Evolutionary conservation across 2,329 filamentous ascomycete genomes (phyloP), one percentile per base, ranked within the genome.

Genomic region (Neopestalotiopsis sp.): DNA sequence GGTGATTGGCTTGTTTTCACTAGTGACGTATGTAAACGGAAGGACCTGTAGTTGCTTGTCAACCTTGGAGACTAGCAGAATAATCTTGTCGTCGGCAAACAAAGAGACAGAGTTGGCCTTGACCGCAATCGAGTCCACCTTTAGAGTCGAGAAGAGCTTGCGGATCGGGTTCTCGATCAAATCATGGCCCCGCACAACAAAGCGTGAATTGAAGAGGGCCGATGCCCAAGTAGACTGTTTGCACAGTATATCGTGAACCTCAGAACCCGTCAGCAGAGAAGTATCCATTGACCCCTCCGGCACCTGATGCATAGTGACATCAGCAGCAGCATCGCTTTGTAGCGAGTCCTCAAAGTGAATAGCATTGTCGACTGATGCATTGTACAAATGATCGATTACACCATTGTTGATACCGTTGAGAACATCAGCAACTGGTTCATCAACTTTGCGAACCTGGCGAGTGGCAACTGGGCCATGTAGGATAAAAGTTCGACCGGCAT

Each of bases 11-110:
- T 91, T 91, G 72, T 92, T 91, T 65, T 94, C 87, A 7, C 92
- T 94, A 58, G 93, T 97, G 66, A 94, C 92, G 66, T 96, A 92
- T 83, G 98, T 97, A 79, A 95, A 94, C 84, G 98, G 87, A 78
- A 92, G 94, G 79, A 98, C 88, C 28, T 90, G 82, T 71, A 98
- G 95, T 83, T 97, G 90, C 70, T 91, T 86, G 69, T 89, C 88
- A 57, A 86, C 86, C 66, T 94, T 82, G 81, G 91, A 92, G 73
- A 95, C 90, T 78, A 97, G 92, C 63, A 97, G 89, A 10, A 95
- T 95, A 14, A 69, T 12, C 12, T 57, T 49, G 76, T 92, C 92
- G 9, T 84, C 89, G 81, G 92, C 49, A 28, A 63, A 69, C 3
- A 70, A 17, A 20, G 62, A 58, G n/a, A 76, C 42, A 45, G 71